Evolutionary conservation across 73 alveolate species (phyloP), one percentile per base, ranked within the genome.

Genomic region (Loxodes magnus): DNA sequence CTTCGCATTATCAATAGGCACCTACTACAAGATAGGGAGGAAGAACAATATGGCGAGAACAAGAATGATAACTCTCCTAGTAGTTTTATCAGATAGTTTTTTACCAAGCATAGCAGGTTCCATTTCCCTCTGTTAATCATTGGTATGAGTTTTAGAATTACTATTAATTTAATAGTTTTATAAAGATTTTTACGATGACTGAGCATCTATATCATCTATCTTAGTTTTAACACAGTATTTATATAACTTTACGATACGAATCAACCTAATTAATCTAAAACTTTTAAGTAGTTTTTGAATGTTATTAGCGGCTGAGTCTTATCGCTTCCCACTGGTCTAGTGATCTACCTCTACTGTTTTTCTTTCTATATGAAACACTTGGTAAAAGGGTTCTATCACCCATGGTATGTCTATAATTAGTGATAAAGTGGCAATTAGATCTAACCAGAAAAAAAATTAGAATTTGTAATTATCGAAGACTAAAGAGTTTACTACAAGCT

Each of bases 31-130:
- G 14, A 80, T 43, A 4, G 97, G 94, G 12, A 82, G 56, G 22
- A 80, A 51, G 37, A 92, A 37, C 20, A 92, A 55, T 81, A 88
- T 90, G 27, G 79, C 79, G 9, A 92, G 77, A n/a, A 89, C 91
- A 22, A 88, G 69, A 5, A 91, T 55, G 14, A 91, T 84, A 30
- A 91, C 94, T 79, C 93, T 83, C 68, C 90, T 71, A 29, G 94
- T 87, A 12, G 91, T 90, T 29, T 56, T 59, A 28, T 91, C 94
- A 27, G 96, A 81, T 14, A 91, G 69, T 29, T 76, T 61, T 59
- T 82, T 88, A 28, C 98, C 96, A 12, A 91, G 92, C 30, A 77
- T 58, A 51, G 16, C 34, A 1, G 59, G 59, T 37, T 46, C 59
- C 59, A 46, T 46, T 2, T 46, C 59, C 23, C 88, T 53, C n/a